Conservation (phyloP, 495 filamentous ascomycete genomes). For the Glonium stellatum region DNA sequence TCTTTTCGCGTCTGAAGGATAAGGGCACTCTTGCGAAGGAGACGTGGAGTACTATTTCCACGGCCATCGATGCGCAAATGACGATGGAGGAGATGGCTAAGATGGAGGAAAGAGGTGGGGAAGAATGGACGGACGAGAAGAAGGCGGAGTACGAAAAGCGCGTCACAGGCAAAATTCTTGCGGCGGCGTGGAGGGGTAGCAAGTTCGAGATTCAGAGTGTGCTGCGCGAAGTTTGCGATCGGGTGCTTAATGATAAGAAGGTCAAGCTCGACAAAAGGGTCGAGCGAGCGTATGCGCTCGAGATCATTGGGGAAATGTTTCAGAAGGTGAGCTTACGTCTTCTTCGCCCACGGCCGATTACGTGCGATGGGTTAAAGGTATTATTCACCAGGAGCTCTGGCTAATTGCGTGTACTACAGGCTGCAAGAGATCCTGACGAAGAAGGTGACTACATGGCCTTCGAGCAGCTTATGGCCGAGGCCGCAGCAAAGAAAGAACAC, state of each 20-base stretch:
- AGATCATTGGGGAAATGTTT: slow-evolving; percentile 83
- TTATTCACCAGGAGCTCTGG: neutral
- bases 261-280: slow-evolving; percentile 76
- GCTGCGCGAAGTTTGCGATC: slow-evolving; percentile 71
- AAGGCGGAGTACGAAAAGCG: slow-evolving; percentile 91
- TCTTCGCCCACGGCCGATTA: neutral
- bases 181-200: slow-evolving; percentile 92
- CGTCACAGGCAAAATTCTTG: slow-evolving; percentile 97
- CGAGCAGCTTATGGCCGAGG: slow-evolving; percentile 95
- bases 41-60: slow-evolving; percentile 94
- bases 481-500: slow-evolving; percentile 80
- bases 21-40: slow-evolving; percentile 96
- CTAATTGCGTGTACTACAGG: slow-evolving; percentile 47
- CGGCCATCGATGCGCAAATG: slow-evolving; percentile 95
- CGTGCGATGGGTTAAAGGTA: neutral
- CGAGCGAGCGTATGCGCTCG: slow-evolving; percentile 82
- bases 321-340: slow-evolving; percentile 55
- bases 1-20: slow-evolving; percentile 89
- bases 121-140: slow-evolving; percentile 98
- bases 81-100: slow-evolving; percentile 99
- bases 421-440: slow-evolving; percentile 84
- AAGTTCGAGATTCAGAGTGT: slow-evolving; percentile 98
- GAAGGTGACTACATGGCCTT: slow-evolving; percentile 99
- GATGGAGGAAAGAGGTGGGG: slow-evolving; percentile 87
- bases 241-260: slow-evolving; percentile 65